These are phyloP conservation scores for Basidiobolus heterosporus DNA, from an alignment of 371 early-diverging fungal species.

Conservation along the genomic window DNA sequence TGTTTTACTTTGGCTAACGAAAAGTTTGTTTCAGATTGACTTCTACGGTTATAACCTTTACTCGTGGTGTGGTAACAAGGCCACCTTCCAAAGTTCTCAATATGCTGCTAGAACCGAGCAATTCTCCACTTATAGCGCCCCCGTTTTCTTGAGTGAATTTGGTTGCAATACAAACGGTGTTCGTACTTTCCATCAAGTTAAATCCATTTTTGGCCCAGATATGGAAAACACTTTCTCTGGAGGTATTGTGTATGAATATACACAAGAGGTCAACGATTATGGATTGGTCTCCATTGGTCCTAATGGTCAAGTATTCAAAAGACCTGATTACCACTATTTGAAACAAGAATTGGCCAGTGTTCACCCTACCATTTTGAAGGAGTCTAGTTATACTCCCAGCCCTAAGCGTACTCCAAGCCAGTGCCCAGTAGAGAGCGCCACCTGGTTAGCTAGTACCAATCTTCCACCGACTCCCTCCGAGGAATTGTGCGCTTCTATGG, in stretches of 20 bases:
- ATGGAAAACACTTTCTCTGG: slow-evolving; percentile 55
- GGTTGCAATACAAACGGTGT: slow-evolving; percentile 38
- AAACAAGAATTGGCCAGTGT: slow-evolving; percentile 16
- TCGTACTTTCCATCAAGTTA: slow-evolving; percentile 26
- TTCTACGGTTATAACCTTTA: slow-evolving; percentile 60
- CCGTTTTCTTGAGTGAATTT: slow-evolving; percentile 45
- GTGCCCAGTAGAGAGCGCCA: slow-evolving; percentile 32
- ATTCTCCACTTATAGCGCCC: slow-evolving; percentile 29
- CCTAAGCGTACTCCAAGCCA: slow-evolving; percentile 11
- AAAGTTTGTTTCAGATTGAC: slow-evolving; percentile 17
- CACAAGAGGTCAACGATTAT: slow-evolving; percentile 60
- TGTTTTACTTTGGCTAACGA: not conserved
- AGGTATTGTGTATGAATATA: slow-evolving; percentile 66
- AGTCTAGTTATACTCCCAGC: not conserved
- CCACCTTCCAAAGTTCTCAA: slow-evolving; percentile 30
- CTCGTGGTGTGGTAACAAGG: slow-evolving; percentile 38
- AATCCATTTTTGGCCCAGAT: slow-evolving; percentile 43
- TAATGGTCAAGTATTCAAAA: slow-evolving; percentile 17
- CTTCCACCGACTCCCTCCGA: slow-evolving; percentile 55
- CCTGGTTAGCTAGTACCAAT: slow-evolving; percentile 34
- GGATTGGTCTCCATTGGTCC: slow-evolving; percentile 43
- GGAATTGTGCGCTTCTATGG: slow-evolving; percentile 49
- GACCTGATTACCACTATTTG: slow-evolving; percentile 27
- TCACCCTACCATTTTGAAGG: slow-evolving; percentile 11
- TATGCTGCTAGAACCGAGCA: slow-evolving; percentile 37